Base-by-base conservation (phyloP, 225 moss, liverwort and hornwort genomes). In the Ulota crispa region DNA sequence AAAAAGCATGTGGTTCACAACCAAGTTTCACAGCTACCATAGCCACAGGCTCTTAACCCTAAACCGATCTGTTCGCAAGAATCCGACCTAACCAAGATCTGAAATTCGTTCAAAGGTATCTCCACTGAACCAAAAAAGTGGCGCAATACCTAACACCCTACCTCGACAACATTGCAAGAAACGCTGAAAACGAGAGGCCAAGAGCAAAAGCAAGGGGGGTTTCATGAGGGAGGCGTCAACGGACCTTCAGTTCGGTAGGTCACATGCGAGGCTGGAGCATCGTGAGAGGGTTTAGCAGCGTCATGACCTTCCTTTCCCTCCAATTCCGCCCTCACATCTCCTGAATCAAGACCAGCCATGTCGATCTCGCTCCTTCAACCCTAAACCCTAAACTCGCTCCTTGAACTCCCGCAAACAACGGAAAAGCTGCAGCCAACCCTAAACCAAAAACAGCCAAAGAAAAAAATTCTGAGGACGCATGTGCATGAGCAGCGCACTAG, bases 251-350 rank as follows among this genome's bases (percentile, higher is more conserved):
- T 54, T 70, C 53, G 20, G 18, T 81, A 87, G 19, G 63, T 59
- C 53, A 89, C 85, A 81, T 87, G 80, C 43, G 80, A 80, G 24
- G 72, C 26, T 20, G 82, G 79, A 75, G 36, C 68, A 63, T 43
- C 57, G 26, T 23, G 56, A 13, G 14, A 37, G 27, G 62, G 20
- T 32, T 21, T 6, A 23, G 18, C 24, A 60, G 55, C 30, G 42
- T 75, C 61, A 63, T 70, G 42, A 6, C 62, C 78, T 62, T 70
- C 75, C 15, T 86, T 84, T 34, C 76, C 84, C 39, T 82, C 82
- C 52, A 53, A 67, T 31, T 84, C 82, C 31, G 68, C 19, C 34
- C 80, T 71, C 26, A 81, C 88, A 50, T 63, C 78, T 45, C 70
- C 32, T 20, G 80, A 57, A 74, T 62, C 72, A 56, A 80, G 53